Base-by-base conservation (phyloP, 495 filamentous ascomycete species). In the Penicillium cinerascens region DNA sequence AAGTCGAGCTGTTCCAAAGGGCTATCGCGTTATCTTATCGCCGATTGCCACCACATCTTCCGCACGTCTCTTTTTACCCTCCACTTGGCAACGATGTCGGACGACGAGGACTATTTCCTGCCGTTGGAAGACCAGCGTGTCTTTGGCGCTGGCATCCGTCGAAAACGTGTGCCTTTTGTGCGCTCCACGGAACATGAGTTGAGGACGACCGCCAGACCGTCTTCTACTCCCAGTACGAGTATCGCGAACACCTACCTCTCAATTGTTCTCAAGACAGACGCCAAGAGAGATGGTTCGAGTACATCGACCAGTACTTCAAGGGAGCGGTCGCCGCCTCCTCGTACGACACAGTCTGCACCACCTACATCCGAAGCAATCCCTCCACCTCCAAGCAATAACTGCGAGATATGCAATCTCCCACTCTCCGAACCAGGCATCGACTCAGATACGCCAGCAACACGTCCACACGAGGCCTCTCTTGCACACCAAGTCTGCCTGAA, bases 141-240 rank as follows among this genome's bases (percentile, higher is more conserved):
- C n/a, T 96, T 93, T 64, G 87, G 88, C 33, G 80, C 87, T 4
- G 88, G 89, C 10, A 80, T 93, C 39, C 82, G 87, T 52, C 82
- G 85, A 11, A 88, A 87, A 70, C 78, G 80, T 26, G 84, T 97
- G n/a, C 74, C 80, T 6, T 96, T 97, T 65, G 86, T 97, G 16
- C 83, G 85, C 27, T 84, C 89, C 25, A 76, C 83, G 4, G 68
- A 70, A 29, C 65, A 68, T 38, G 60, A 76, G 7, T 70, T 80
- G 21, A 67, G 69, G 42, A 77, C 78, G 0, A 74, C 74, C n/a
- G n/a, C n/a, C 36, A 58, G 69, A 45, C 47, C 60, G n/a, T 58
- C 70, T 18, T 64, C 68, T 20, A 47, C 44, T 39, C 44, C 63
- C 18, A 64, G 56, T n/a, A 44, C 67, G n/a, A 77, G 74, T 48